These are phyloP conservation scores for Ceratobasidium sp. DNA, from an alignment of 1,284 basidiomycete genomes.

Conservation along the genomic window DNA sequence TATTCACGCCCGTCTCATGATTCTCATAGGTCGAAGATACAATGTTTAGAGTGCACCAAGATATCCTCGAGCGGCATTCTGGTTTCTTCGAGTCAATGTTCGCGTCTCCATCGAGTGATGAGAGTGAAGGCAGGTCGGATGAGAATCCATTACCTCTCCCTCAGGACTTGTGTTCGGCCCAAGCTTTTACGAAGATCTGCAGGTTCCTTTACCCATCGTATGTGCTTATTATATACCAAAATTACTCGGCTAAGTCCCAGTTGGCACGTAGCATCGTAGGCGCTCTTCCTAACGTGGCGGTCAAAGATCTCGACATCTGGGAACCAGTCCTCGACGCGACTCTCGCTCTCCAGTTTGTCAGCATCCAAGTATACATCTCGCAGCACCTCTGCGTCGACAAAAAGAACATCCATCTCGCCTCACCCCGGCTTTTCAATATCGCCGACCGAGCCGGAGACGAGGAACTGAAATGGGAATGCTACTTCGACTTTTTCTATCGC, in stretches of 20 bases:
- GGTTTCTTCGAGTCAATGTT: not conserved
- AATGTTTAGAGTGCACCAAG: constrained; percentile 1
- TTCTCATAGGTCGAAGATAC: not conserved
- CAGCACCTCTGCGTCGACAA: not conserved
- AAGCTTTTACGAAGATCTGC: constrained; percentile 6
- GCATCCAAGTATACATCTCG: not conserved
- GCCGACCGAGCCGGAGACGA: not conserved
- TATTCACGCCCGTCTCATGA: too few species aligned
- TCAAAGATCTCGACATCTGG: constrained; percentile 10
- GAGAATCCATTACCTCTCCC: constrained; percentile 8
- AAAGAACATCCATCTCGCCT: not conserved
- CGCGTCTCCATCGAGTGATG: not conserved
- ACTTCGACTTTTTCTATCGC: too few species aligned
- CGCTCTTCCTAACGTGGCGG: not conserved
- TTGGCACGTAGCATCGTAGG: not conserved
- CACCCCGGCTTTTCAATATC: not conserved
- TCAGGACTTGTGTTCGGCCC: not conserved
- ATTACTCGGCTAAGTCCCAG: not conserved
- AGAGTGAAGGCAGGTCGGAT: not conserved
- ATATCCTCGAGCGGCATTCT: constrained; percentile 3
- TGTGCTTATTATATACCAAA: not conserved
- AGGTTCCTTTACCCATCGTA: constrained; percentile 22
- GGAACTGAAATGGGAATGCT: not conserved
- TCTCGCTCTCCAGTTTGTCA: not conserved
- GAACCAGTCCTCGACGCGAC: constrained; percentile 21